Percentiles rank a stretch among this genome's conserved stretches.
These are phyloP conservation scores for Tetracladium setigerum DNA, from an alignment of 495 filamentous ascomycete species.

Conservation along the genomic window DNA sequence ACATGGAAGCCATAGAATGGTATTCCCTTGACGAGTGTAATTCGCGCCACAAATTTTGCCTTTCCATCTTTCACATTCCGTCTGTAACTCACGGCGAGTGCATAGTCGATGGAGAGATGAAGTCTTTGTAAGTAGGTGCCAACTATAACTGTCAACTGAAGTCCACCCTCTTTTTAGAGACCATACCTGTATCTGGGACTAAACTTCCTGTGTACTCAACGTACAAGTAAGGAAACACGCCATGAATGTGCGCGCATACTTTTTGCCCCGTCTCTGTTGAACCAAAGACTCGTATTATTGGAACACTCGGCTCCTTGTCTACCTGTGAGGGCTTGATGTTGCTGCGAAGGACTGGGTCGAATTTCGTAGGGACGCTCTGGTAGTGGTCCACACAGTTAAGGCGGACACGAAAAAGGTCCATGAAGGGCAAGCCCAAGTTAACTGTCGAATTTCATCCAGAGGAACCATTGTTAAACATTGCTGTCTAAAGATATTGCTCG, in stretches of 20 bases:
- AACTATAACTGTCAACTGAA: constrained; percentile 37
- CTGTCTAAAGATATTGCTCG: no score
- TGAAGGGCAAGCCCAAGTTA: background rate
- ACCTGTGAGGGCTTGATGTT: constrained; percentile 40
- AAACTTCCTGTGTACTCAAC: constrained; percentile 75
- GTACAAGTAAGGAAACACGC: constrained; percentile 90
- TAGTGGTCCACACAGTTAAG: constrained; percentile 96
- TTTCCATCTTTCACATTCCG: constrained; percentile 63
- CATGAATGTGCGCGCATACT: constrained; percentile 93
- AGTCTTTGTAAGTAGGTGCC: constrained; percentile 61
- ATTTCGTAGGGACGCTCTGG: constrained; percentile 63
- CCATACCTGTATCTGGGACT: constrained; percentile 54
- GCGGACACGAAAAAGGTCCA: constrained; percentile 75
- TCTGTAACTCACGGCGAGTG: constrained; percentile 72
- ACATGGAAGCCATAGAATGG: constrained; percentile 95
- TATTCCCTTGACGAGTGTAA: constrained; percentile 84
- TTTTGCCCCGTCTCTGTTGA: constrained; percentile 93
- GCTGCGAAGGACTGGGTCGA: constrained; percentile 72
- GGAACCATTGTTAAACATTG: no score
- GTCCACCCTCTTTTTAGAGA: background rate
- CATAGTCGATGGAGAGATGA: constrained; percentile 77
- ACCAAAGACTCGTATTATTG: constrained; percentile 86
- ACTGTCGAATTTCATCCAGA: background rate
- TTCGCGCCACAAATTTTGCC: constrained; percentile 72
- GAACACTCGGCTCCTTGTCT: constrained; percentile 61